A percentile compares a stretch with the other conserved stretches of the same genome.
Evolutionary conservation across 177 flowering plant genomes (phyloP).

Genomic region (Telopea speciosissima): DNA sequence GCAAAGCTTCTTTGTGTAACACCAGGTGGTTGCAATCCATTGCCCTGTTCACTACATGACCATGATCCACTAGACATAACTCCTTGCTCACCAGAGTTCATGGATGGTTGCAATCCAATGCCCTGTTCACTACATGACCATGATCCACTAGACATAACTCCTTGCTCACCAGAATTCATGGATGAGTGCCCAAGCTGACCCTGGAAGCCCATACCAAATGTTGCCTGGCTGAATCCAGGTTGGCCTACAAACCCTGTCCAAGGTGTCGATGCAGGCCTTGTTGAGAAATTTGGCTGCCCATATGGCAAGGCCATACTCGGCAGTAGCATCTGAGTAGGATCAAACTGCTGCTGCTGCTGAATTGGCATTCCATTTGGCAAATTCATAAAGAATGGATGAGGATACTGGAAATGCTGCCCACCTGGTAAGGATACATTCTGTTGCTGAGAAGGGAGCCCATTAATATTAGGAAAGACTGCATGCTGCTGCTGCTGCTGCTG

Average conservation of each 20-base stretch:
- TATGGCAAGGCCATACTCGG: slow-evolving; percentile 21
- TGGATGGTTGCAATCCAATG: not conserved
- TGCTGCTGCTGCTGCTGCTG: slow-evolving; percentile 25
- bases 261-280: not conserved
- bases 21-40: not conserved
- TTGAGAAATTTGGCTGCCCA: slow-evolving; percentile 29
- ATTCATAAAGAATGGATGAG: slow-evolving; percentile 6
- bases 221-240: not conserved
- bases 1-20: not conserved
- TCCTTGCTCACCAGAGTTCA: not conserved
- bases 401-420: slow-evolving; percentile 5
- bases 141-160: not conserved
- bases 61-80: not conserved
- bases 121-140: not conserved
- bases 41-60: not conserved
- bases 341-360: slow-evolving; percentile 53
- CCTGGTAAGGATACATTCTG: not conserved
- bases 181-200: not conserved
- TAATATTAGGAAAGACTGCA: slow-evolving; percentile 24
- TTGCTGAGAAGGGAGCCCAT: slow-evolving; percentile 25
- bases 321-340: slow-evolving; percentile 25
- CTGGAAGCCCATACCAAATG: not conserved
- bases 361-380: slow-evolving; percentile 24
- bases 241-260: slow-evolving; percentile 3
- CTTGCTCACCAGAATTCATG: not conserved